Evolutionary conservation across 164 flowering plant species (phyloP), one percentile per base, ranked within the genome.

Genomic region (Sedum album): DNA sequence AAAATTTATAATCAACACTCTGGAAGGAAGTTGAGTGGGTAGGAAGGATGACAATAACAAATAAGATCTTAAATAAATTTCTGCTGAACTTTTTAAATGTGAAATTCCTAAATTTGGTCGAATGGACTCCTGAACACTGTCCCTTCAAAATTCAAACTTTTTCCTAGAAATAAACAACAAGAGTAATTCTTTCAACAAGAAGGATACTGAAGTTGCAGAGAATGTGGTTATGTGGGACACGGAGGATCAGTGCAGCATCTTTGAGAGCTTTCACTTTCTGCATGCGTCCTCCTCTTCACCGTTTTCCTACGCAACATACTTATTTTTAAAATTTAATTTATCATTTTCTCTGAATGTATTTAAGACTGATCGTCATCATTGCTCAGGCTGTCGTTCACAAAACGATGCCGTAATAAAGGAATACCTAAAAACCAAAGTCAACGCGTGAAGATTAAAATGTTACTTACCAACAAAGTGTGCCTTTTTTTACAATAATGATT

Each of bases 221-320:
- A 57, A 57, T 13, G 20, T 57, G 62, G 26, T n/a, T n/a, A 11
- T 28, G 62, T 57, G 62, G 62, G 33, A 28, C 62, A 28, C 28
- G 3, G 3, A 57, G 62, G 20, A 57, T 57, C 62, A 26, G 17
- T 10, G 14, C 31, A 55, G 30, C 62, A 26, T 57, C 62, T 10
- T 55, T 4, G 21, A 7, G 1, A 23, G 38, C 5, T 35, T n/a
- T 14, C 11, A 10, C 60, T 26, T 57, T 33, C 62, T 28, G 62
- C 62, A 57, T 57, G 62, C 62, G 62, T 57, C 62, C 33, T 28
- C 62, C 33, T 57, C 62, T 57, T 57, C 62, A 23, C 62, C 62
- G 31, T 57, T 57, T 53, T 57, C 62, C 6, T 57, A 57, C 62
- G 62, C 62, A 31, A 57, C 28, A 57, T 26, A 26, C 13, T 55